A percentile compares a stretch with the other conserved stretches of the same genome.
These are phyloP conservation scores for Graphilbum ipis-grandicollis DNA, from an alignment of 2,329 filamentous ascomycete species.

Conservation along the genomic window DNA sequence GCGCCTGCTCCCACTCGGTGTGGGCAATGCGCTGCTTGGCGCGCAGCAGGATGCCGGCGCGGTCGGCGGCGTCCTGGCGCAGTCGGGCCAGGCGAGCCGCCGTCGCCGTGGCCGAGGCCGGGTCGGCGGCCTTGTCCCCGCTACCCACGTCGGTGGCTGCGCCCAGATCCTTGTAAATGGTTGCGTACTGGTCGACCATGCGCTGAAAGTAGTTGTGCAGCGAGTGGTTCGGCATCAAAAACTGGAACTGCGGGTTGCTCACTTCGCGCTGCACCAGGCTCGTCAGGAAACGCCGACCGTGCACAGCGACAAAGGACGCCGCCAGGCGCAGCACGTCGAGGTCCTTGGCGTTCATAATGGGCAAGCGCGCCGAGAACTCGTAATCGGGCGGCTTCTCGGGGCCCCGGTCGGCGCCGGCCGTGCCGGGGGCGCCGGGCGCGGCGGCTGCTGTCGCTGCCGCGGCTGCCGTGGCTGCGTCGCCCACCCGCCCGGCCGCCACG, in stretches of 20 bases:
- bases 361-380: slow-evolving; percentile 90
- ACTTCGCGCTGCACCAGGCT: slow-evolving; percentile 75
- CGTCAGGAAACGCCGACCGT: slow-evolving; percentile 84
- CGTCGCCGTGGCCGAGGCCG: slow-evolving; percentile 9
- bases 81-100: slow-evolving; percentile 54
- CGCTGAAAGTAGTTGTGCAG: slow-evolving; percentile 92
- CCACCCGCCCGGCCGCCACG: slow-evolving; percentile 57
- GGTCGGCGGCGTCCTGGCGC: slow-evolving; percentile 58
- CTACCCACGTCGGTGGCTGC: slow-evolving; percentile 57
- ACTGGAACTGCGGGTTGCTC: slow-evolving; percentile 89
- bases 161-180: slow-evolving; percentile 32
- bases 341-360: slow-evolving; percentile 90
- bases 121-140: slow-evolving; percentile 47
- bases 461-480: slow-evolving; percentile 37
- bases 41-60: slow-evolving; percentile 60
- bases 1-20: slow-evolving; percentile 64
- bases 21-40: slow-evolving; percentile 81
- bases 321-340: slow-evolving; percentile 59
- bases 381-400: slow-evolving; percentile 76
- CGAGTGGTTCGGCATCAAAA: slow-evolving; percentile 85
- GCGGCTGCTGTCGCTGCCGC: slow-evolving; percentile 15
- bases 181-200: slow-evolving; percentile 84
- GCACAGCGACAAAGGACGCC: slow-evolving; percentile 81
- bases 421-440: slow-evolving; percentile 6
- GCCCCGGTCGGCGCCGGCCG: slow-evolving; percentile 51